phyloP scores from a whole-genome alignment of 2,329 filamentous ascomycete species.

The Neospermospora avenae region DNA sequence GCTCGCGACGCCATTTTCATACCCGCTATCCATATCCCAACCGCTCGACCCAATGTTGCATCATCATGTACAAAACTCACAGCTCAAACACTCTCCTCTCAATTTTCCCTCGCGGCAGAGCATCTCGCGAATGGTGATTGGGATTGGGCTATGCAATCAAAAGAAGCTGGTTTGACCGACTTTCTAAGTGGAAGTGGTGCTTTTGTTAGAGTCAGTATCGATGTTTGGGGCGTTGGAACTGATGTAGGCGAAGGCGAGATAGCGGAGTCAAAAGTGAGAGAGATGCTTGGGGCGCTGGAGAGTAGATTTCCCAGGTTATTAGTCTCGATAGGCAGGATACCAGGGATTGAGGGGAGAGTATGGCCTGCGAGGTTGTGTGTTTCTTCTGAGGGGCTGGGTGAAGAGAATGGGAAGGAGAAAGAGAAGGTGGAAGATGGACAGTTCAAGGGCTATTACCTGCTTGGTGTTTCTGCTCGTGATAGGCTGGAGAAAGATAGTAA shows the following conservation, averaged over 20 bases:
- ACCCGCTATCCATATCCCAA: constrained; percentile 58
- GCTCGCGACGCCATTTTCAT: constrained; percentile 60
- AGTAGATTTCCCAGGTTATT: constrained; percentile 17
- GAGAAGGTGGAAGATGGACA: neutral
- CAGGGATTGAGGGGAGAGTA: constrained; percentile 13
- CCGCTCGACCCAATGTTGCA: constrained; percentile 49
- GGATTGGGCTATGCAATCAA: constrained; percentile 8
- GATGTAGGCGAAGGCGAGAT: constrained; percentile 3
- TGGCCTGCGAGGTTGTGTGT: constrained; percentile 18
- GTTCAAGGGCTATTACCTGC: constrained; percentile 16
- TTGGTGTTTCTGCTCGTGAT: constrained; percentile 11
- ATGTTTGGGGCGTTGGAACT: constrained; percentile 15
- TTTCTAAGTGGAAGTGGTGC: constrained; percentile 15
- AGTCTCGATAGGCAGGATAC: constrained; percentile 6
- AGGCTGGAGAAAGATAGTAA: constrained; percentile 12
- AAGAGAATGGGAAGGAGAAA: neutral
- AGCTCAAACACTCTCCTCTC: constrained; percentile 6
- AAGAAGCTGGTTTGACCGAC: neutral
- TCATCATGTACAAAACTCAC: constrained; percentile 42
- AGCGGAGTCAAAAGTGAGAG: constrained; percentile 9
- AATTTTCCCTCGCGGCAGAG: constrained; percentile 12
- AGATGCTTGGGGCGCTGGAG: constrained; percentile 16
- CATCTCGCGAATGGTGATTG: constrained; percentile 9
- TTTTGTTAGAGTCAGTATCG: constrained; percentile 12
- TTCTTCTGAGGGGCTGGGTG: too few species aligned